Evolutionary conservation across 768 basidiomycete species (phyloP), one percentile per base, ranked within the genome.

Genomic region (Psilocybe sp.): DNA sequence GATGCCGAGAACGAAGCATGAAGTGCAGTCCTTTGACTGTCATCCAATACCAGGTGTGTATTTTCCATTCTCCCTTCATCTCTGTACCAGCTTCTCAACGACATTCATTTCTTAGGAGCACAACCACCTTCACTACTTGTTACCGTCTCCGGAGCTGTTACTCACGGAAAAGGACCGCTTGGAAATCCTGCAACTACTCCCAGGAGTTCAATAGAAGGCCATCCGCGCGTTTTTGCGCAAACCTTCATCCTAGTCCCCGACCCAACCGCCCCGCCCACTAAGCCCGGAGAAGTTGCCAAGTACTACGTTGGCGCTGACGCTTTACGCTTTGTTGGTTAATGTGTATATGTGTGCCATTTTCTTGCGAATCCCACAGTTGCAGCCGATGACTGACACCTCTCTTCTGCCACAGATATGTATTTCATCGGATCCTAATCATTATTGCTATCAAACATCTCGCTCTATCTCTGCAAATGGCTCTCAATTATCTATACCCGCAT

Each of bases 1-100:
- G 46, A 90, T 90, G 84, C 89, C 89, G 1, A 71, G 72, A 15
- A 89, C 90, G 20, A 88, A 83, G 56, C 91, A 93, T 58, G 92
- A 93, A 51, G 77, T 93, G 15, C 86, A 89, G 64, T 90, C 88
- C 14, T 91, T 90, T 55, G 92, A 93, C 63, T 93, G 92, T 58
- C 91, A 93, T 64, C 87, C 92, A 33, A 90, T 93, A 51, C 87
- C 89, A 67, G 89, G 91, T 87, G 48, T 47, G 68, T 61, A 41
- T 20, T 51, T 40, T 44, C 19, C 50, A 5, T 49, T 35, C 28
- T 42, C 20, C 33, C 35, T 9, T 18, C 11, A 20, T 40, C 19
- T 36, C 28, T 23, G n/a, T 34, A 37, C 7, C 42, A 44, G 18
- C 35, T 47, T 51, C 44, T 50, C 41, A 53, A 34, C n/a, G 32